Percentiles rank a stretch among this genome's conserved stretches.
Evolutionary conservation across 2,329 filamentous ascomycete species (phyloP).

Genomic region (Tolypocladium pustulatum): DNA sequence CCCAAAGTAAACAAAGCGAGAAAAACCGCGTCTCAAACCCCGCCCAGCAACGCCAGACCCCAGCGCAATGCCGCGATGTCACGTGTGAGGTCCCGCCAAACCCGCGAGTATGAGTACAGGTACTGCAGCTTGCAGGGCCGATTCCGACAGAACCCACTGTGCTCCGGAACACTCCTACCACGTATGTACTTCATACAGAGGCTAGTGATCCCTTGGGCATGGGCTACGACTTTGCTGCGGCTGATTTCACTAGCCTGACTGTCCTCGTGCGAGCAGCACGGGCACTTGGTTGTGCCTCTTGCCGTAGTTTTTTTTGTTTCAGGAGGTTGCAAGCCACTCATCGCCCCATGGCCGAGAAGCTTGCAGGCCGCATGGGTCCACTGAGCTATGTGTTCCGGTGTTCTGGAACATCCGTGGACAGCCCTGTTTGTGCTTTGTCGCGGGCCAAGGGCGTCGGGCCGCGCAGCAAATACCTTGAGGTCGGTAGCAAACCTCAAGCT

Average conservation of each 20-base stretch:
- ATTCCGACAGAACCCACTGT: not conserved
- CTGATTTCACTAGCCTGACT: not conserved
- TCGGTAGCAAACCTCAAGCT: not conserved
- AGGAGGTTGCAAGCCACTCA: not conserved
- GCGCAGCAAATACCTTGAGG: not conserved
- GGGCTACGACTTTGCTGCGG: not conserved
- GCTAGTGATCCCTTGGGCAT: not conserved
- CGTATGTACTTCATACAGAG: not conserved
- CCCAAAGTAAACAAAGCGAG: conserved; percentile 11
- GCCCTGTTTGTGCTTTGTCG: not conserved
- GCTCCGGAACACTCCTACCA: not conserved
- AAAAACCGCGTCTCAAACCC: conserved; percentile 7
- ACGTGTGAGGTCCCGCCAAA: conserved; percentile 3
- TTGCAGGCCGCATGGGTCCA: not conserved
- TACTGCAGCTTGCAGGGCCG: not conserved
- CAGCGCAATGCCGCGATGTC: conserved; percentile 6
- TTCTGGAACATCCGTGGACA: not conserved
- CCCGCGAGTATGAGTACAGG: not conserved
- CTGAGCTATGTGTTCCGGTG: not conserved
- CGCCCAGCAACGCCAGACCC: conserved; percentile 6
- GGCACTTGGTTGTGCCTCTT: not conserved
- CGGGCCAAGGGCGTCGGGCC: not conserved
- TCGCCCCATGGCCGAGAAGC: not conserved
- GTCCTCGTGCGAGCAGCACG: not conserved
- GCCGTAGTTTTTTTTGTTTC: not conserved